Evolutionary conservation across 345 rosid genomes (phyloP).

Genomic region (Pseudoturritis turrita): DNA sequence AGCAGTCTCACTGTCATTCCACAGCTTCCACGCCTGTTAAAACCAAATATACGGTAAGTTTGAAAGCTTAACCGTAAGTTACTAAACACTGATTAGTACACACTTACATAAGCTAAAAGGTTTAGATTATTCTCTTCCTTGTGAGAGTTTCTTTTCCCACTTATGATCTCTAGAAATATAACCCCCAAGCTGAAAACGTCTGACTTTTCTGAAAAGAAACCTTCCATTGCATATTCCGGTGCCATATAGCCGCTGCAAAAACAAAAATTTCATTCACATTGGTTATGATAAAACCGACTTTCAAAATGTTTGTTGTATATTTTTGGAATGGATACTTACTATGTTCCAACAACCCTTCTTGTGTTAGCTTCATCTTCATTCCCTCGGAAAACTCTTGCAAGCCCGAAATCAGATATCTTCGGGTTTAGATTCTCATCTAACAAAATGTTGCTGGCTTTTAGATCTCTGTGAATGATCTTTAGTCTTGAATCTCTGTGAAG

Average conservation of each 20-base stretch:
- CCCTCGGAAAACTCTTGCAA: slow-evolving; percentile 37
- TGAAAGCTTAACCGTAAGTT: slow-evolving; percentile 8
- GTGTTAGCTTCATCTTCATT: slow-evolving; percentile 44
- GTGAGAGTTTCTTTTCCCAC: slow-evolving; percentile 39
- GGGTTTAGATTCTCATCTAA: slow-evolving; percentile 48
- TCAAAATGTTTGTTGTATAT: background rate
- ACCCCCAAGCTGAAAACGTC: slow-evolving; percentile 45
- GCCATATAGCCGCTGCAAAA: slow-evolving; percentile 47
- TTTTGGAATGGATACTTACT: slow-evolving; percentile 25
- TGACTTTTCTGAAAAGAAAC: slow-evolving; percentile 40
- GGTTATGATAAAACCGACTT: background rate
- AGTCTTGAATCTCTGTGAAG: slow-evolving; percentile 54
- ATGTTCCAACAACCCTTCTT: slow-evolving; percentile 42
- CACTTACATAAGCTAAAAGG: slow-evolving; percentile 38
- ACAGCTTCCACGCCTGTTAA: slow-evolving; percentile 39
- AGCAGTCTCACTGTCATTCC: slow-evolving; percentile 27
- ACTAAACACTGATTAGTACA: background rate
- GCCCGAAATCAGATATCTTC: slow-evolving; percentile 47
- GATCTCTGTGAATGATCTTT: slow-evolving; percentile 46
- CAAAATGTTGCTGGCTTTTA: slow-evolving; percentile 46
- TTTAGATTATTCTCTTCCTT: slow-evolving; percentile 22
- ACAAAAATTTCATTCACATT: background rate
- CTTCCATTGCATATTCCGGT: slow-evolving; percentile 45
- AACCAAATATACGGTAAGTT: background rate
- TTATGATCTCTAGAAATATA: slow-evolving; percentile 39